A percentile compares a stretch with the other conserved stretches of the same genome.
phyloP scores from a whole-genome alignment of 1,284 basidiomycete species.

The Sanghuangporus weigelae region DNA sequence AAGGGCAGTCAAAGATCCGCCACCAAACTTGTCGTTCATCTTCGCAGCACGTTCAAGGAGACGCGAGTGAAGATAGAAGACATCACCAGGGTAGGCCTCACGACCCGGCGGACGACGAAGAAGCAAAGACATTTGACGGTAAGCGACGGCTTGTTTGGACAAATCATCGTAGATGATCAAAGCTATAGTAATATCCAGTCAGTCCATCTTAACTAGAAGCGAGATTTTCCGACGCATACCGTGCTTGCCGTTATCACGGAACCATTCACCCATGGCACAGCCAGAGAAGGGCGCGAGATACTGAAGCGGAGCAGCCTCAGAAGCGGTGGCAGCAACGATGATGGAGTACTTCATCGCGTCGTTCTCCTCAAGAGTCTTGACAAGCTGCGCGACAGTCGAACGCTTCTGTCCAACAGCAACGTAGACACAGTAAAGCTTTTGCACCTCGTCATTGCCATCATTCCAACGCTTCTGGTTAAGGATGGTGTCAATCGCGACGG shows the following conservation, averaged over 20 bases:
- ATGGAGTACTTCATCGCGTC: conserved; percentile 99
- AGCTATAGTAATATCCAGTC: conserved; percentile 41
- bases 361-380: conserved; percentile 99
- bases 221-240: conserved; percentile 43
- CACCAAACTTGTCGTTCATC: conserved; percentile 98
- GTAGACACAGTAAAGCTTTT: conserved; percentile 99
- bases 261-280: conserved; percentile 99
- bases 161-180: conserved; percentile 99
- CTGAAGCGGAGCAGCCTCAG: conserved; percentile 97
- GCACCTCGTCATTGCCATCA: conserved; percentile 90
- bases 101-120: conserved; percentile 99
- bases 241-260: conserved; percentile 99
- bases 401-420: conserved; percentile 99
- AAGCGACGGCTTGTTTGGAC: conserved; percentile 99
- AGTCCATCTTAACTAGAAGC: conserved; percentile 22
- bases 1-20: conserved; percentile 96
- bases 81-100: conserved; percentile 99
- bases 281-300: conserved; percentile 99
- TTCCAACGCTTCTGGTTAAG: conserved; percentile 99
- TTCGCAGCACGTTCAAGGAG: conserved; percentile 99
- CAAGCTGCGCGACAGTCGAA: conserved; percentile 98
- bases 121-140: conserved; percentile 99
- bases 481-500: conserved; percentile 98
- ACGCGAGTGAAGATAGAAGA: conserved; percentile 99
- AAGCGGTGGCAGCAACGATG: conserved; percentile 98